phyloP scores from a whole-genome alignment of 1,139 yeast genomes.

The Candida sp. region DNA sequence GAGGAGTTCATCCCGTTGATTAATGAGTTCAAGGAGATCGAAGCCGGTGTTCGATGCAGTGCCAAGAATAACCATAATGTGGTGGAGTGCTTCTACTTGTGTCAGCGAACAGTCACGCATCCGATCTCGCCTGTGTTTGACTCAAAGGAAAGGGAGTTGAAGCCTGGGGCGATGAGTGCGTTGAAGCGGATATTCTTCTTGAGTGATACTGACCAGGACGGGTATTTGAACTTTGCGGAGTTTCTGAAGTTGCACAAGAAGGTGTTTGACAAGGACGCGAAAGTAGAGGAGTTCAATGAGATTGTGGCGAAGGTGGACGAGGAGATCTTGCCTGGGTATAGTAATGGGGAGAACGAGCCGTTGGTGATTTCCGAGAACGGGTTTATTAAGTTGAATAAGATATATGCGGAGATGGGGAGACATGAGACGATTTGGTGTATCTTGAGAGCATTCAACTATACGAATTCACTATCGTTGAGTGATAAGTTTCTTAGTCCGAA shows the following conservation, averaged over 20 bases:
- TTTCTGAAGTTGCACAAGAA: slow-evolving; percentile 69
- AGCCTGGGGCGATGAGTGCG: slow-evolving; percentile 79
- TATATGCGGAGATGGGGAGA: slow-evolving; percentile 88
- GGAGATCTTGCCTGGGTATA: slow-evolving; percentile 17
- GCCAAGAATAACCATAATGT: slow-evolving; percentile 83
- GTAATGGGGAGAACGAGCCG: background rate
- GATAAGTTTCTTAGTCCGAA: slow-evolving; percentile 80
- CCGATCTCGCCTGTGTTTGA: slow-evolving; percentile 96
- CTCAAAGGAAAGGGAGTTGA: slow-evolving; percentile 84
- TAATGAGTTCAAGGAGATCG: slow-evolving; percentile 93
- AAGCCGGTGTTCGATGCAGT: slow-evolving; percentile 86
- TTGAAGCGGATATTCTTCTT: slow-evolving; percentile 81
- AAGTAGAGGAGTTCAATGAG: slow-evolving; percentile 31
- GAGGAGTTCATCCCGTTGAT: slow-evolving; percentile 89
- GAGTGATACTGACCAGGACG: slow-evolving; percentile 92
- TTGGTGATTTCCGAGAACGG: slow-evolving; percentile 55
- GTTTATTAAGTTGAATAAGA: slow-evolving; percentile 73
- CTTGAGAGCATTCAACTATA: slow-evolving; percentile 82
- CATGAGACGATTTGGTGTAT: slow-evolving; percentile 99
- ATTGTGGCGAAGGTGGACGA: slow-evolving; percentile 29
- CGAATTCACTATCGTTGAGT: slow-evolving; percentile 85
- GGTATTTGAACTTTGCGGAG: slow-evolving; percentile 72
- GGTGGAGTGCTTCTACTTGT: slow-evolving; percentile 87
- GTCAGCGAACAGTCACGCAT: slow-evolving; percentile 90
- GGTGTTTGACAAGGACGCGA: slow-evolving; percentile 63